Conservation (phyloP, 352 stramenopile species). For the Pilasporangium apinafurcum region DNA sequence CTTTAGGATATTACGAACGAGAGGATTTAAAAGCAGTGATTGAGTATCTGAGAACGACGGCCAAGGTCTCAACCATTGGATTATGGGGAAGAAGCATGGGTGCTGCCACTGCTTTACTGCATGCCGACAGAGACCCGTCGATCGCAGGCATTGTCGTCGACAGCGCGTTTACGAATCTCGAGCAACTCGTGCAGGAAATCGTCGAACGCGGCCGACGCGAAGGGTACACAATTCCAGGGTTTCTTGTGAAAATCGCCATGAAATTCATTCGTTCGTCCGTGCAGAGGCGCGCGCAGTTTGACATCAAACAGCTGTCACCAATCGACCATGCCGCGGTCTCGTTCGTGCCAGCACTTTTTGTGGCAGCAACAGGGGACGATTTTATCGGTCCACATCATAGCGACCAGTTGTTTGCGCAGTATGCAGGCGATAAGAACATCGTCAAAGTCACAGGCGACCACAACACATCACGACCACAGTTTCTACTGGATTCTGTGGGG, state of each 20-base stretch:
- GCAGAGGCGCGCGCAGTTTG: slow-evolving; percentile 86
- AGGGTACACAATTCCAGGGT: slow-evolving; percentile 88
- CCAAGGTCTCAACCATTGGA: slow-evolving; percentile 91
- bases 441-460: slow-evolving; percentile 97
- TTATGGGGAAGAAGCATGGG: slow-evolving; percentile 98
- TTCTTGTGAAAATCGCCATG: slow-evolving; percentile 90
- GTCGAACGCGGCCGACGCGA: slow-evolving; percentile 93
- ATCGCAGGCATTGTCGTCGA: slow-evolving; percentile 98
- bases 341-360: slow-evolving; percentile 97
- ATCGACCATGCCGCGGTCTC: slow-evolving; percentile 89
- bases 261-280: slow-evolving; percentile 90
- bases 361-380: slow-evolving; percentile 92
- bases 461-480: slow-evolving; percentile 93
- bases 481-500: slow-evolving; percentile 92
- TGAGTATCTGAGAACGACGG: slow-evolving; percentile 88
- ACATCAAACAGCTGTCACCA: slow-evolving; percentile 71
- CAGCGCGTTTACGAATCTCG: slow-evolving; percentile 95
- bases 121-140: slow-evolving; percentile 94
- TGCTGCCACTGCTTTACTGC: slow-evolving; percentile 96
- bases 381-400: slow-evolving; percentile 92
- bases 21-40: slow-evolving; percentile 88
- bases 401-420: slow-evolving; percentile 76
- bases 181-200: slow-evolving; percentile 95
- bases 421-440: slow-evolving; percentile 98
- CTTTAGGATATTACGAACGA: slow-evolving; percentile 95